Evolutionary conservation across 148 eudicot genomes (phyloP).

Genomic region (Vaccinium myrtillus): DNA sequence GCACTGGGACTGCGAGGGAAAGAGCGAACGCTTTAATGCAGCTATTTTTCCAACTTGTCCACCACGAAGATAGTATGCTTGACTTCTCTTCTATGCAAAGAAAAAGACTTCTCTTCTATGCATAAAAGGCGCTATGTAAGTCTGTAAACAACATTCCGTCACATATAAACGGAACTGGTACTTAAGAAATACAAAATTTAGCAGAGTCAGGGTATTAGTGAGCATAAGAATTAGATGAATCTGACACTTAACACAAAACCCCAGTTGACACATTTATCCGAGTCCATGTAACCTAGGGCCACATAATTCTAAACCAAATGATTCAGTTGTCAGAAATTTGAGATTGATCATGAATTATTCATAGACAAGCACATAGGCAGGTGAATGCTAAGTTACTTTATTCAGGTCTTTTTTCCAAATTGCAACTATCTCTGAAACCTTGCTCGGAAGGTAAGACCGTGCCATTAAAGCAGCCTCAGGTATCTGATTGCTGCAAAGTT

Average conservation of each 20-base stretch:
- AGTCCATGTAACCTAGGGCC: not conserved
- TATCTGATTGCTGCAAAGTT: conserved; percentile 78
- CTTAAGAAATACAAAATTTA: not conserved
- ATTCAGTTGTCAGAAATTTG: not conserved
- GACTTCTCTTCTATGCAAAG: too few species aligned
- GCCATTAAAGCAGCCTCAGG: conserved; percentile 99
- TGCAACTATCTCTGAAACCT: conserved; percentile 85
- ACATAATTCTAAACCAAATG: not conserved
- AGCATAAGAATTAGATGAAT: not conserved
- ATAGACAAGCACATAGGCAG: not conserved
- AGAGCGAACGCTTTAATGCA: not conserved
- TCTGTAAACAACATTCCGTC: not conserved
- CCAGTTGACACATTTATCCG: not conserved
- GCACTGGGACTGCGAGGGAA: not conserved
- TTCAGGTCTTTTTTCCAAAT: conserved; percentile 91
- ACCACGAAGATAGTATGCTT: not conserved
- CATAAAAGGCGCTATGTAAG: not conserved
- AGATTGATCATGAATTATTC: not conserved
- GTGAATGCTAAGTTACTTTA: conserved; percentile 47
- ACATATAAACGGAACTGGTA: not conserved
- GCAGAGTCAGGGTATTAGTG: not conserved
- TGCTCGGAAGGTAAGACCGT: conserved; percentile 94
- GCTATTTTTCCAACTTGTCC: not conserved
- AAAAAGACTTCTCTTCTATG: not conserved
- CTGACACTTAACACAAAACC: not conserved